Evolutionary conservation across 1,139 yeast genomes (phyloP).

Genomic region (Candida sanyaensis): DNA sequence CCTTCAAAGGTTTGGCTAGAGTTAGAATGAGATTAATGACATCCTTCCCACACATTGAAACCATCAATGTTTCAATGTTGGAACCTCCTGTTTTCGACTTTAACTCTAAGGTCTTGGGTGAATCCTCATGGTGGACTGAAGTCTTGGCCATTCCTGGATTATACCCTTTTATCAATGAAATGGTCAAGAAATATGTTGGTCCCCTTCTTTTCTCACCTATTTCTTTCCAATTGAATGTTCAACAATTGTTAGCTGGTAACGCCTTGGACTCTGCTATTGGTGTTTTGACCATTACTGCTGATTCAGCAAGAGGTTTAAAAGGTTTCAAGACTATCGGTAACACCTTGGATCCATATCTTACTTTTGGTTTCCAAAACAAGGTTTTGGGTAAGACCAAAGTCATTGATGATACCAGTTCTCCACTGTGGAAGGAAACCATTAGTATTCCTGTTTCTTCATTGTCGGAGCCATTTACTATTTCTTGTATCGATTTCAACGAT

Average conservation of each 20-base stretch:
- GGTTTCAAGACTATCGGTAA: conserved; percentile 71
- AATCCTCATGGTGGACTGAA: conserved; percentile 83
- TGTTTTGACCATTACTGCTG: conserved; percentile 69
- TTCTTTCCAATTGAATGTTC: conserved; percentile 88
- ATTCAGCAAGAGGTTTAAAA: conserved; percentile 66
- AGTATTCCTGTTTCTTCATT: conserved; percentile 71
- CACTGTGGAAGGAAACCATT: conserved; percentile 82
- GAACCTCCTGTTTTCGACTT: conserved; percentile 90
- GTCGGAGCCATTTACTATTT: conserved; percentile 76
- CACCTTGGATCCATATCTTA: conserved; percentile 87
- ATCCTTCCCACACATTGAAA: conserved; percentile 89
- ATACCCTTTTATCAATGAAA: conserved; percentile 74
- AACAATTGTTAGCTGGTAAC: conserved; percentile 86
- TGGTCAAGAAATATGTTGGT: conserved; percentile 84
- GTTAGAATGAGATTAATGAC: conserved; percentile 87
- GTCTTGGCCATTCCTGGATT: conserved; percentile 84
- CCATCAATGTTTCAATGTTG: conserved; percentile 79
- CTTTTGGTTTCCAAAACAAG: conserved; percentile 60
- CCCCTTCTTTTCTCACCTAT: conserved; percentile 87
- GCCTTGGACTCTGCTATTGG: conserved; percentile 83
- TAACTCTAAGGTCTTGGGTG: conserved; percentile 69
- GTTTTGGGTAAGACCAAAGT: conserved; percentile 67
- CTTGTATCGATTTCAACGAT: conserved; percentile 74
- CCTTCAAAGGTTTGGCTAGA: conserved; percentile 69
- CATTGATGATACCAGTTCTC: conserved; percentile 64